phyloP scores from a whole-genome alignment of 1,284 basidiomycete genomes.

The Rhodotorula sp. region DNA sequence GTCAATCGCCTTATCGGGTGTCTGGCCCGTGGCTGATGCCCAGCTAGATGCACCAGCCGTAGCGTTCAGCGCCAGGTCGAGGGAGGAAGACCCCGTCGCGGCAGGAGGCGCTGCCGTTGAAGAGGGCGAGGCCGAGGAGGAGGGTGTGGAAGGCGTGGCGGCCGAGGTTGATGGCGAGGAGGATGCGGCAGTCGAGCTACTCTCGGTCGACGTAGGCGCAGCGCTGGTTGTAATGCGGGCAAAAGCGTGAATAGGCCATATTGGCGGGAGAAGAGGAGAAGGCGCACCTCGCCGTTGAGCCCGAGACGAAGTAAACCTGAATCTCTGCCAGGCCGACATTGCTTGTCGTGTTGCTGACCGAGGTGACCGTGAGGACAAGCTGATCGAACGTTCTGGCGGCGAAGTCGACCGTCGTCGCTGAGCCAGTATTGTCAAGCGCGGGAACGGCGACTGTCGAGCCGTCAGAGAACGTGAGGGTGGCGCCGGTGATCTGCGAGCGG shows the following conservation, averaged over 20 bases:
- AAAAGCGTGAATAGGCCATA: not conserved
- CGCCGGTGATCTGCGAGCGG: constrained; percentile 15
- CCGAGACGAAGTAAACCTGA: constrained; percentile 21
- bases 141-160: not conserved
- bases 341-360: constrained; percentile 11
- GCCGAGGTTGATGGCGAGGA: not conserved
- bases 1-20: constrained; percentile 16
- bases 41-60: constrained; percentile 4
- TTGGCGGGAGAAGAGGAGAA: not conserved
- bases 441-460: constrained; percentile 1
- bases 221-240: not conserved
- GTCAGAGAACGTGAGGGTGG: constrained; percentile 1
- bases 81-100: not conserved
- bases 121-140: not conserved
- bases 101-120: not conserved
- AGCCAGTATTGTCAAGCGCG: constrained; percentile 18
- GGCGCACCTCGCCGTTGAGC: not conserved
- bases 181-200: not conserved
- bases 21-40: not conserved
- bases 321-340: constrained; percentile 28
- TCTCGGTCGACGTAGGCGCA: not conserved
- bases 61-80: constrained; percentile 3
- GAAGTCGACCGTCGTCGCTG: constrained; percentile 9
- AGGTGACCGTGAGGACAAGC: constrained; percentile 10
- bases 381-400: constrained; percentile 5